Base-by-base conservation (phyloP, 2,329 filamentous ascomycete genomes). In the Helotiales sp. region DNA sequence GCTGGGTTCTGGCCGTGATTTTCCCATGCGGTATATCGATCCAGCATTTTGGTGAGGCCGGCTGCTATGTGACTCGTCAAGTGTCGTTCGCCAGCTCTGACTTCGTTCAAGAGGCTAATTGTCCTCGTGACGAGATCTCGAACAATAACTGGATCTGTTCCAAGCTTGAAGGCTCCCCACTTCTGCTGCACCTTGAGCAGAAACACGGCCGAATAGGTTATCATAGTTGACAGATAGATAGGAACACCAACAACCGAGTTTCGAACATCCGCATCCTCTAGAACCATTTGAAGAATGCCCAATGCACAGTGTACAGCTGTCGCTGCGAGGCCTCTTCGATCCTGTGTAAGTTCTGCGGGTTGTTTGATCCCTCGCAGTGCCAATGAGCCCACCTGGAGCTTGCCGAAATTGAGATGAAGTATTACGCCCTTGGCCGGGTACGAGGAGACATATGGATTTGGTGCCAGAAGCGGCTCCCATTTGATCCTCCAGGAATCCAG, bases 151-250 rank as follows among this genome's bases (percentile, higher is more conserved):
- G 73, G 68, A 64, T 81, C 78, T 47, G 78, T 75, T 34, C 76
- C 77, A 8, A 81, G 70, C 1, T 77, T 75, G 28, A 77, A 69
- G 3, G 74, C 67, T 37, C 77, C 78, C 78, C 75, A 78, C 55
- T 75, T 77, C 40, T 75, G 76, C 2, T 75, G 71, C 1, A 78
- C 76, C 59, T 80, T 80, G 65, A 80, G 75, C 2, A 80, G 73
- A 62, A 80, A 80, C 2, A 79, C 78, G 1, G 74, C 73, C 0
- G 77, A 75, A 61, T 77, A 79, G 3, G 78, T 73, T 30, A 80
- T 78, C 78, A 80, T 79, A 34, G 77, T 79, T 64, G 79, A 77
- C 1, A 78, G 71, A 63, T 79, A 80, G 1, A 80, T 66, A 0
- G 78, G 79, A 7, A 78, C 76, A 10, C 78, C 78, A 6, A 78